A percentile compares a stretch with the other conserved stretches of the same genome.
These are phyloP conservation scores for Amaranthus palmeri DNA, from an alignment of 148 eudicot species.

Conservation along the genomic window DNA sequence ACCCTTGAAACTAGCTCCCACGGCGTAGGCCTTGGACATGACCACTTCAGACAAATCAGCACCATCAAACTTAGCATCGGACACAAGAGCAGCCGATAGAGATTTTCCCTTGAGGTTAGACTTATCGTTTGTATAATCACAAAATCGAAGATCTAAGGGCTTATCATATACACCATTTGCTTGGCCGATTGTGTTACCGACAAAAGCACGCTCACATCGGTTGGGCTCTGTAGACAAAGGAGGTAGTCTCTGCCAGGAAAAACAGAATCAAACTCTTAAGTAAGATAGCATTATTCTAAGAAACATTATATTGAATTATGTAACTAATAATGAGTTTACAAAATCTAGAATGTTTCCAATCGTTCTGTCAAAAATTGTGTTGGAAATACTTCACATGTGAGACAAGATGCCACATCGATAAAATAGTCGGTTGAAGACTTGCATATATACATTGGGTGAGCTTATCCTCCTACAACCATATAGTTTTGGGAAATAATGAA, in stretches of 20 bases:
- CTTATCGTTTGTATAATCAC: constrained; percentile 85
- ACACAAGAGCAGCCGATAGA: constrained; percentile 92
- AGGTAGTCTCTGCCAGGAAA: constrained; percentile 72
- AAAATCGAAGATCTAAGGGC: constrained; percentile 84
- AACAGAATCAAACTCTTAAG: background rate
- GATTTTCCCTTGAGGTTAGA: constrained; percentile 90
- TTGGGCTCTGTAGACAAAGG: constrained; percentile 87
- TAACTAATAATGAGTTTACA: too few species aligned
- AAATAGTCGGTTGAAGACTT: too few species aligned
- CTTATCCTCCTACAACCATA: too few species aligned
- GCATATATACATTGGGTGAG: too few species aligned
- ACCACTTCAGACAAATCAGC: constrained; percentile 97
- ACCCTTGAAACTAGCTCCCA: constrained; percentile 98
- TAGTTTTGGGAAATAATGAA: too few species aligned
- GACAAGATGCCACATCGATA: too few species aligned
- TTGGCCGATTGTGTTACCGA: constrained; percentile 96
- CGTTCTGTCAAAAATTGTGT: too few species aligned
- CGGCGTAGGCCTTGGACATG: constrained; percentile 99
- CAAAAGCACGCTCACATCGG: constrained; percentile 91
- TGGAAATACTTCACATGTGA: too few species aligned
- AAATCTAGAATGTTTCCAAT: too few species aligned
- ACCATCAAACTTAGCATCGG: constrained; percentile 96
- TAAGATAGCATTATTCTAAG: too few species aligned
- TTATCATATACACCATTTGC: constrained; percentile 98
- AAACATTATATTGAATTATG: too few species aligned